Base-by-base conservation (phyloP, 306 rosid species). In the Calophaca sinica region DNA sequence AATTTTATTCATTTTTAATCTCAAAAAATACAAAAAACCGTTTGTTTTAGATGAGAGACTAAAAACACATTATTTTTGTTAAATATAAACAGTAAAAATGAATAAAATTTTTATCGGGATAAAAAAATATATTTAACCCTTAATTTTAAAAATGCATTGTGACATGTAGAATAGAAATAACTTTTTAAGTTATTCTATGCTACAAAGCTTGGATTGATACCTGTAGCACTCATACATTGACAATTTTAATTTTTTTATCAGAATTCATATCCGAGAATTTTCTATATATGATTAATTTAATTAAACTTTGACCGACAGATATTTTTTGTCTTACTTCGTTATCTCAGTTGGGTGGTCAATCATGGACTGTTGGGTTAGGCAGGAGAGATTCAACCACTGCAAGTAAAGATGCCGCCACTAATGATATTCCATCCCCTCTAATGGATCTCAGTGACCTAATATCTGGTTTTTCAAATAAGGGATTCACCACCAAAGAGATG, bases 311-410 rank as follows among this genome's bases (percentile, higher is more conserved):
- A 72, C 5, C 61, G 28, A 67, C 2, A 7, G 4, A 2, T 0
- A 48, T 49, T 51, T 12, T 8, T 11, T 67, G 11, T 50, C 0
- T 39, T 33, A n/a, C 10, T 11, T 54, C 0, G 26, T 60, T 39
- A 31, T 72, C 14, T 61, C 54, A 91, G 92, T 69, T 88, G 77
- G 92, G 90, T 29, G 96, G 96, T 62, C 84, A 87, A 70, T 74
- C 88, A 45, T 91, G 94, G 94, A 75, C 45, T 11, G 88, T 85
- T 67, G 87, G 70, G 26, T 72, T 91, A 59, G 94, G 96, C 33
- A 82, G 96, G 83, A 82, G 89, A 80, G 96, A 91, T 79, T 86
- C 96, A 31, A 84, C 88, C 1, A 88, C 86, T 3, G 92, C 92
- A 74, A 91, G 92, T 62, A 84, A 81, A 62, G 83, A 84, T 67